Conservation (phyloP, 2,329 filamentous ascomycete genomes). For the Cryphonectria carpinicola region DNA sequence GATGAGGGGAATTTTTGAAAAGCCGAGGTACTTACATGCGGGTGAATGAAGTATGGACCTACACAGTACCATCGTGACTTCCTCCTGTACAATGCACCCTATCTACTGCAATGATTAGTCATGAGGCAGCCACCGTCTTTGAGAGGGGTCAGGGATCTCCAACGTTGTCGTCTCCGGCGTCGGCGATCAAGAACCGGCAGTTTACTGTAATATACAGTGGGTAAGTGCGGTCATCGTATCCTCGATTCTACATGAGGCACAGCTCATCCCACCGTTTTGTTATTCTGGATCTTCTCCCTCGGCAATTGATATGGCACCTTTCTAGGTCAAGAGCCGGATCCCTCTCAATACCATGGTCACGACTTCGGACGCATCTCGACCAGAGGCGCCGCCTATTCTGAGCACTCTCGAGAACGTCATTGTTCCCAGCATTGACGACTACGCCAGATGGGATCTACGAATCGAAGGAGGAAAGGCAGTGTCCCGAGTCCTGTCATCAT, state of each 20-base stretch:
- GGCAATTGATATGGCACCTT: no score
- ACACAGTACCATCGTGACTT: background rate
- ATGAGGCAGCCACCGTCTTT: background rate
- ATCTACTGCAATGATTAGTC: background rate
- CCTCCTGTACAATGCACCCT: background rate
- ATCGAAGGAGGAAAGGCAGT: background rate
- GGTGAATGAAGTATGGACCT: background rate
- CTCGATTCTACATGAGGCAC: background rate
- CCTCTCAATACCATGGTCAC: background rate
- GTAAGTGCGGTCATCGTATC: background rate
- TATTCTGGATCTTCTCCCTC: no score
- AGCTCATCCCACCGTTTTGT: no score
- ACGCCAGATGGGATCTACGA: slow-evolving; percentile 14
- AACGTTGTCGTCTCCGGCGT: background rate
- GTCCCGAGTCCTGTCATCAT: background rate
- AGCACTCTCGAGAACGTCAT: slow-evolving; percentile 16
- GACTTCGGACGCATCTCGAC: background rate
- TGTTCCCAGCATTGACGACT: slow-evolving; percentile 12
- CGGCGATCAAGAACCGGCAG: background rate
- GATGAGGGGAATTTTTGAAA: background rate
- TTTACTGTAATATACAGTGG: background rate
- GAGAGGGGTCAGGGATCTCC: background rate
- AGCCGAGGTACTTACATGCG: background rate
- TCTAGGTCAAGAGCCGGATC: background rate
- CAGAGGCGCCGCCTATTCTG: background rate